Conservation (phyloP, 2,329 filamentous ascomycete genomes). For the Furcasterigmium furcatum region DNA sequence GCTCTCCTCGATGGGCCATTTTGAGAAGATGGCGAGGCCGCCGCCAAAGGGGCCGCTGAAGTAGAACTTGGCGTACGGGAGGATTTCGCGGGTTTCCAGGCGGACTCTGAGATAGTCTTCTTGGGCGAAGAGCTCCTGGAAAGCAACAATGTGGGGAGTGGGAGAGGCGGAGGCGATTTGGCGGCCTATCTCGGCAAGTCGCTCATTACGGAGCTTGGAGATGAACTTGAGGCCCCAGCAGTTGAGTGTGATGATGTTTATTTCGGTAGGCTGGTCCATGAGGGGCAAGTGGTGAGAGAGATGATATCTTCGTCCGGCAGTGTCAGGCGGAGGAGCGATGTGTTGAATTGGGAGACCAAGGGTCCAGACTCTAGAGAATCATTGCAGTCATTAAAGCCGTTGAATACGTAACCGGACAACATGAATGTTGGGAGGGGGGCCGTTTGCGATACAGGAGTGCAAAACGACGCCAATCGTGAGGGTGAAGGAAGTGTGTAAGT, state of each 20-base stretch:
- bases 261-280: slow-evolving; percentile 43
- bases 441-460: no score
- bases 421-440: no score
- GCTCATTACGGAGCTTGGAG: slow-evolving; percentile 71
- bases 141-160: slow-evolving; percentile 78
- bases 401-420: no score
- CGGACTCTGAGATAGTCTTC: slow-evolving; percentile 80
- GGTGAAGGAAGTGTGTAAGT: no score
- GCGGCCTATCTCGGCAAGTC: slow-evolving; percentile 79
- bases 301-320: background rate
- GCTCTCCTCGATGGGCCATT: slow-evolving; percentile 90
- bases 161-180: slow-evolving; percentile 68
- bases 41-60: slow-evolving; percentile 84
- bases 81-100: slow-evolving; percentile 64
- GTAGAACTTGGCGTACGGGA: slow-evolving; percentile 94
- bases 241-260: slow-evolving; percentile 86
- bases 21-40: slow-evolving; percentile 82
- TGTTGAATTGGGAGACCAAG: no score
- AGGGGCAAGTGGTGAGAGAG: background rate
- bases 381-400: no score
- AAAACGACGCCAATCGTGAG: no score
- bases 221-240: slow-evolving; percentile 96
- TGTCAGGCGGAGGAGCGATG: background rate
- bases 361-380: no score
- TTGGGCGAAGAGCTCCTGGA: slow-evolving; percentile 93